Evolutionary conservation across 2,329 filamentous ascomycete species (phyloP), one percentile per base, ranked within the genome.

Genomic region (Trichoderma lentiforme): DNA sequence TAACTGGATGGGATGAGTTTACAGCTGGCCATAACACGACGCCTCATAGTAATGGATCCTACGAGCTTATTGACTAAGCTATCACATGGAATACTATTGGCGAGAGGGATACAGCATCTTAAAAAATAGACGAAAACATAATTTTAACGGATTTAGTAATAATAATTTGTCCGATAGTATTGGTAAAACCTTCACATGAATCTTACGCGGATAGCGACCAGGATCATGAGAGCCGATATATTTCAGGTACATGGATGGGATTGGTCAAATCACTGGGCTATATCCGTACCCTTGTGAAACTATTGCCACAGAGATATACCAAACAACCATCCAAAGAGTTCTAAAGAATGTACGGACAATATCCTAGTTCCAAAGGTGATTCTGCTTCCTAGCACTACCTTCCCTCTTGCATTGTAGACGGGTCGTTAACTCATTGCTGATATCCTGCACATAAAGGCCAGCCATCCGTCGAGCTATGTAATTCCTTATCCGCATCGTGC

Each of bases 401-500:
- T 51, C 43, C 43, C n/a, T 51, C n/a, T 4, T n/a, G 7, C 43
- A 51, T 47, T 47, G 43, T 21, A 11, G n/a, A 51, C 43, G n/a
- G 12, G 21, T 43, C n/a, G 39, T n/a, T 43, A 7, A 18, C 39
- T 43, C 39, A n/a, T n/a, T 51, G 3, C 4, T 39, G 6, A n/a
- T 15, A 4, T 66, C 1, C 47, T 36, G 8, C 21, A 57, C 8
- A 2, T 3, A 2, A 15, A 12, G 18, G 6, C 18, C 15, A 39
- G 21, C 26, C 7, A 3, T 6, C 26, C 15, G 11, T 9, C 9
- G 43, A 7, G 1, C 24, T 28, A 12, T 24, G 47, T 8, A 2
- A 67, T 21, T 21, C 15, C 7, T n/a, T 58, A 67, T n/a, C 64
- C 64, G 30, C 64, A 67, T 36, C 64, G 64, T 34, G 64, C 64